A percentile compares a stretch with the other conserved stretches of the same genome.
Conservation (phyloP, 805 yeast genomes). For the Blastobotrys terrestris region DNA sequence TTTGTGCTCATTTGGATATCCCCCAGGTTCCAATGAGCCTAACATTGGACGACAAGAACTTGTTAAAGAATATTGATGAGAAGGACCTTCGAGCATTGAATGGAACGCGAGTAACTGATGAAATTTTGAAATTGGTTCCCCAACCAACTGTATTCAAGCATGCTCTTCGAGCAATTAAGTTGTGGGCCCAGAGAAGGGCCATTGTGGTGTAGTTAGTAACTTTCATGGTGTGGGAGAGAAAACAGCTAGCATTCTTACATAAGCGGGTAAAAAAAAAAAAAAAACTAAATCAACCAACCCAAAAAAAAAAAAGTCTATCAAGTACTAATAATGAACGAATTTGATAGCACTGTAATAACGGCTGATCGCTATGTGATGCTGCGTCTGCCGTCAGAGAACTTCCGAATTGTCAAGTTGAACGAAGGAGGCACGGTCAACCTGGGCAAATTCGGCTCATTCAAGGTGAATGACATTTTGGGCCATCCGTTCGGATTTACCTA, state of each 20-base stretch:
- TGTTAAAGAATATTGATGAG: slow-evolving; percentile 83
- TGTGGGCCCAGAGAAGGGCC: slow-evolving; percentile 98
- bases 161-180: slow-evolving; percentile 84
- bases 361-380: slow-evolving; percentile 55
- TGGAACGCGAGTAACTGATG: slow-evolving; percentile 97
- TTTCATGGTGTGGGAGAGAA: background rate
- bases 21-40: slow-evolving; percentile 75
- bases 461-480: slow-evolving; percentile 69
- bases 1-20: slow-evolving; percentile 61
- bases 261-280: background rate
- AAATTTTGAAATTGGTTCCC: slow-evolving; percentile 82
- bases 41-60: slow-evolving; percentile 75
- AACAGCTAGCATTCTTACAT: background rate
- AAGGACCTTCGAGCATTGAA: slow-evolving; percentile 83
- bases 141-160: slow-evolving; percentile 88
- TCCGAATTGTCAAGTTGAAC: slow-evolving; percentile 63
- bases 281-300: background rate
- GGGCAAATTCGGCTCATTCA: slow-evolving; percentile 89
- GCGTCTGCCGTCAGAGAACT: slow-evolving; percentile 74
- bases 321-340: background rate
- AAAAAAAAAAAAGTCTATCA: too few species aligned
- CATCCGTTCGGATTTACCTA: slow-evolving; percentile 83
- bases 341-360: slow-evolving; percentile 29
- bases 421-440: slow-evolving; percentile 57
- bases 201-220: slow-evolving; percentile 25